Percentiles rank a stretch among this genome's conserved stretches.
Conservation (phyloP, 192 early-diverging fungal species). For the Spinellus fusiger region DNA sequence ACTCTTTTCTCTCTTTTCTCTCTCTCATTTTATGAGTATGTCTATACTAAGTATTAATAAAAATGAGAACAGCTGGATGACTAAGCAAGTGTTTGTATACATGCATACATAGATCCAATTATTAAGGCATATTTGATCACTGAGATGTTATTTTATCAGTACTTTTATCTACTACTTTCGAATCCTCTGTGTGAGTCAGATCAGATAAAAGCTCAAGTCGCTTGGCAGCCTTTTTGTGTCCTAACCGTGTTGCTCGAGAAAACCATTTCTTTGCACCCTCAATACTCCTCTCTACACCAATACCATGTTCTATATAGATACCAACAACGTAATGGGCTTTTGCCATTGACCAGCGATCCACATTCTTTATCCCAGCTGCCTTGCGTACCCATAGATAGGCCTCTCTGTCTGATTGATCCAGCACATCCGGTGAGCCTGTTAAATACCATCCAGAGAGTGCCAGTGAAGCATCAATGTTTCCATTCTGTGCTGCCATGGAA, state of each 20-base stretch:
- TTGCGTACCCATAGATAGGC: slow-evolving; percentile 95
- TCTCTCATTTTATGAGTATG: neutral
- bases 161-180: neutral
- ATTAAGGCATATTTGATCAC: too few relatives aligned
- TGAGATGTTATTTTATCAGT: neutral
- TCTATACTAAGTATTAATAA: neutral
- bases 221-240: slow-evolving; percentile 75
- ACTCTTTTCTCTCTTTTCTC: neutral
- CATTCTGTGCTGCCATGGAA: slow-evolving; percentile 84
- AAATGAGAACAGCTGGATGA: neutral
- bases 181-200: neutral
- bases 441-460: slow-evolving; percentile 97
- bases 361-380: slow-evolving; percentile 82
- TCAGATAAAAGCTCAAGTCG: slow-evolving; percentile 40
- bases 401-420: slow-evolving; percentile 87
- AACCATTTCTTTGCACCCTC: slow-evolving; percentile 86
- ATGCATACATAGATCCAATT: too few relatives aligned
- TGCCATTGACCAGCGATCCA: slow-evolving; percentile 35
- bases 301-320: slow-evolving; percentile 83
- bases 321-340: slow-evolving; percentile 95
- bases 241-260: slow-evolving; percentile 67
- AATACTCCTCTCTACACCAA: slow-evolving; percentile 67
- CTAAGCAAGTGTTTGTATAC: neutral
- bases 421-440: slow-evolving; percentile 71
- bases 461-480: slow-evolving; percentile 84